phyloP scores from a whole-genome alignment of 441 rosid species.

The Capsella rubella region DNA sequence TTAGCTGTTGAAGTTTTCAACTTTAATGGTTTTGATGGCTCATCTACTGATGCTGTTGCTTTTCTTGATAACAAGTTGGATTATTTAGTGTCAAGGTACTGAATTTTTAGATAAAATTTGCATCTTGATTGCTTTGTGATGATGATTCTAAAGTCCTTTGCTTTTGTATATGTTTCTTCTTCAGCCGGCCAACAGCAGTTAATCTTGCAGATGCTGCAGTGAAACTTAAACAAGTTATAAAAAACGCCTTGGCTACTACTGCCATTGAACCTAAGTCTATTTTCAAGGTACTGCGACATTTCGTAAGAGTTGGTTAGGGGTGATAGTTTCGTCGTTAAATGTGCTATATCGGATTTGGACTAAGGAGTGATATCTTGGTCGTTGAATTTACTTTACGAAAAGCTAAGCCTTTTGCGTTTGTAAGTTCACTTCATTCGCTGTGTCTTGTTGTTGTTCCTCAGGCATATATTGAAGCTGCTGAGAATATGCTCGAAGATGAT shows the following conservation, averaged over 20 bases:
- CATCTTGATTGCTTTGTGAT: conserved; percentile 31
- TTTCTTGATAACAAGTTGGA: conserved; percentile 65
- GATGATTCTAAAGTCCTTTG: neutral
- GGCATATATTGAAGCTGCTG: conserved; percentile 88
- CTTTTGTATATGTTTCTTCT: conserved; percentile 9
- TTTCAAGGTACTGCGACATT: conserved; percentile 56
- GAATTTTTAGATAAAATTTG: neutral
- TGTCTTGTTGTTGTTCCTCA: conserved; percentile 28
- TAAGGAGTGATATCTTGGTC: neutral
- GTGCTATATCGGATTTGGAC: too few species aligned
- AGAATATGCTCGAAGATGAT: conserved; percentile 84
- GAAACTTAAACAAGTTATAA: conserved; percentile 69
- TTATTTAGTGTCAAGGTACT: conserved; percentile 87
- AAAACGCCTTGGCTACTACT: conserved; percentile 50
- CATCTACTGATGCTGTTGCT: conserved; percentile 63
- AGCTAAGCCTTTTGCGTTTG: conserved; percentile 1
- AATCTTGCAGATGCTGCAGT: conserved; percentile 93
- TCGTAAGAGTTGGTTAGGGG: too few species aligned
- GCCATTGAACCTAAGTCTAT: conserved; percentile 49
- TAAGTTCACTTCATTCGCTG: conserved; percentile 23
- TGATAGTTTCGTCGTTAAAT: too few species aligned
- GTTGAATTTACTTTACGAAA: neutral
- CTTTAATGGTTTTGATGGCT: conserved; percentile 60
- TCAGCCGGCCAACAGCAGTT: conserved; percentile 93
- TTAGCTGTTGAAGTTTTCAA: conserved; percentile 83